Evolutionary conservation across 495 filamentous ascomycete species (phyloP).

Genomic region (Podospora bellae-mahoneyi): DNA sequence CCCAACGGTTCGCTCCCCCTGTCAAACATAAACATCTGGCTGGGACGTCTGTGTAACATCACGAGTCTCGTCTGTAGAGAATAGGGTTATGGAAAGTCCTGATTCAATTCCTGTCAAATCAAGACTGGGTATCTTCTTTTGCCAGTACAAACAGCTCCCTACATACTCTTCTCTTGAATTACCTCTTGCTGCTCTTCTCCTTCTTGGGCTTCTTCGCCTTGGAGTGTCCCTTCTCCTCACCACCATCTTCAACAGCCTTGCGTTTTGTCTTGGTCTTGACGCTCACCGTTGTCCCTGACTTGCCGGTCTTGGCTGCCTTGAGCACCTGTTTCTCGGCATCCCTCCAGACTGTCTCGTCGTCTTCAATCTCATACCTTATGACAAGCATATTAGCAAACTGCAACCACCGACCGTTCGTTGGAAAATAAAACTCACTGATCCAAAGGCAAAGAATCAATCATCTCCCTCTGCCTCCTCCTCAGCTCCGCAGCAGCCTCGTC

Average conservation of each 20-base stretch:
- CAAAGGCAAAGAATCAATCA: constrained; percentile 85
- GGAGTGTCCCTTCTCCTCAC: constrained; percentile 47
- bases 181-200: constrained; percentile 32
- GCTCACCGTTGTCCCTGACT: constrained; percentile 70
- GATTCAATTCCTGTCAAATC: neutral
- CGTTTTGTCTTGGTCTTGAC: constrained; percentile 78
- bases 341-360: constrained; percentile 69
- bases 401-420: too few relatives aligned
- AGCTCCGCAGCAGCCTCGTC: constrained; percentile 68
- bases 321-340: constrained; percentile 78
- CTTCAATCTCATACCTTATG: constrained; percentile 74
- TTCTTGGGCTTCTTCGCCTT: constrained; percentile 58
- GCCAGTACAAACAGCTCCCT: neutral
- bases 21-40: neutral
- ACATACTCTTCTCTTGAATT: neutral
- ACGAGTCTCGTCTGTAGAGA: neutral
- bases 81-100: neutral
- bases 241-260: constrained; percentile 67
- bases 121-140: constrained; percentile 11
- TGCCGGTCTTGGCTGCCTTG: constrained; percentile 50
- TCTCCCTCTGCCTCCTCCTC: constrained; percentile 68
- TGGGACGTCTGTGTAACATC: neutral
- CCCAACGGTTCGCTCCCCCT: neutral
- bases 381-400: constrained; percentile 4
- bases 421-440: constrained; percentile 62